phyloP scores from a whole-genome alignment of 31 red algal species.

The Porphyra umbilicalis region DNA sequence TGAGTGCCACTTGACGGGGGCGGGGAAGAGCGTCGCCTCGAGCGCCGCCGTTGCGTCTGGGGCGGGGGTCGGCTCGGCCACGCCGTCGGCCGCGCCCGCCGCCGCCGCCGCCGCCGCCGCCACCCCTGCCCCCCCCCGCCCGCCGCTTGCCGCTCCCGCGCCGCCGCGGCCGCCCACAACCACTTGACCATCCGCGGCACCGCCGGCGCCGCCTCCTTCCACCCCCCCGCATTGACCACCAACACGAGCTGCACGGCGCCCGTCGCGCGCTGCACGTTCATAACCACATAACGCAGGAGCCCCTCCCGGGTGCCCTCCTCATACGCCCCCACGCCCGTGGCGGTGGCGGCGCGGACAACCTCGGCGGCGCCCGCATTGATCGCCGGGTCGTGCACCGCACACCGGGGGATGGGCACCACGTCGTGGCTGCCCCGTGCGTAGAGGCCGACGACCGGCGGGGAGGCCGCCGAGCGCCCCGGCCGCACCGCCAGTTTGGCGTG shows the following conservation, averaged over 20 bases:
- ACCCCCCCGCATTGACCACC: slow-evolving; percentile 57
- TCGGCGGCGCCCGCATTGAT: slow-evolving; percentile 39
- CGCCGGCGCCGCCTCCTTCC: slow-evolving; percentile 32
- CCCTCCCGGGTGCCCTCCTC: slow-evolving; percentile 44
- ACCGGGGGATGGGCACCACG: slow-evolving; percentile 53
- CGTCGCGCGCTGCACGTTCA: slow-evolving; percentile 36
- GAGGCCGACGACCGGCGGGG: slow-evolving; percentile 33
- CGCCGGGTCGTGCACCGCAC: slow-evolving; percentile 63
- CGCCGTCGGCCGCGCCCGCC: too few species aligned
- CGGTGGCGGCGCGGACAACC: slow-evolving; percentile 10
- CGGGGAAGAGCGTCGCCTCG: background rate
- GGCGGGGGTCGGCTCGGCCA: too few species aligned
- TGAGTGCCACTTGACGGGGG: slow-evolving; percentile 35
- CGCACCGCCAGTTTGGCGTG: slow-evolving; percentile 84
- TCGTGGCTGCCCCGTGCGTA: slow-evolving; percentile 49
- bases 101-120: background rate
- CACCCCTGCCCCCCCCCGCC: background rate
- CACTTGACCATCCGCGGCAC: slow-evolving; percentile 14
- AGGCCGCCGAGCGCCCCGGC: background rate
- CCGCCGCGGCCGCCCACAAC: slow-evolving; percentile 26
- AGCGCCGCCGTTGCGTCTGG: background rate
- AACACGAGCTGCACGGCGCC: slow-evolving; percentile 58
- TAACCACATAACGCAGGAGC: slow-evolving; percentile 62
- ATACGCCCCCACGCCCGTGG: slow-evolving; percentile 29
- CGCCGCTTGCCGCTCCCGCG: background rate